Conservation (phyloP, 495 filamentous ascomycete species). For the Xylaria scruposa region DNA sequence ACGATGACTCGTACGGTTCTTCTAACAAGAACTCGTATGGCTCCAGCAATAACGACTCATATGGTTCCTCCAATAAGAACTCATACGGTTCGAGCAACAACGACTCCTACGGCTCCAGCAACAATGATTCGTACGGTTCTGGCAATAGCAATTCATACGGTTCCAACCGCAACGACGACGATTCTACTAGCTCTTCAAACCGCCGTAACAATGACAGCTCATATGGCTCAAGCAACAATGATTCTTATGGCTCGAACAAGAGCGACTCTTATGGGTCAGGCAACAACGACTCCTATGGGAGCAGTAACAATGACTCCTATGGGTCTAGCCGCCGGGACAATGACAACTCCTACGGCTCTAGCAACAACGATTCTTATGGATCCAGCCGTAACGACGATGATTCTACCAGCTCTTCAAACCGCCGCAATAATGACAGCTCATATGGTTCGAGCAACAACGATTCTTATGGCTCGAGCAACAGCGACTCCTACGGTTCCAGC, state of each 20-base stretch:
- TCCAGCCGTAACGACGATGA: conserved; percentile 17
- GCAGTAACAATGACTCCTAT: conserved; percentile 24
- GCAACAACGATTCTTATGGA: conserved; percentile 20
- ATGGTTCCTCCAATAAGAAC: conserved; percentile 25
- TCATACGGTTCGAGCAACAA: conserved; percentile 30
- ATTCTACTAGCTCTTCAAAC: conserved; percentile 14
- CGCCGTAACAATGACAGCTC: conserved; percentile 21
- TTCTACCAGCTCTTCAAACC: conserved; percentile 15
- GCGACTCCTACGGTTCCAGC: conserved; percentile 5
- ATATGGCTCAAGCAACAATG: conserved; percentile 17
- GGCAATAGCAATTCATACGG: conserved; percentile 34
- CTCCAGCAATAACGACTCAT: conserved; percentile 40
- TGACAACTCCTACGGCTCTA: conserved; percentile 33
- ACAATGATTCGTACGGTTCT: conserved; percentile 35
- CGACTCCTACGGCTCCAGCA: conserved; percentile 27
- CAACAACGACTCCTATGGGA: conserved; percentile 26
- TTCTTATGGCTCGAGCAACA: conserved; percentile 30
- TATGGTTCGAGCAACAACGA: conserved; percentile 20
- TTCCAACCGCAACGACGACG: conserved; percentile 13
- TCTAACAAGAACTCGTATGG: conserved; percentile 33
- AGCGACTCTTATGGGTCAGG: conserved; percentile 21
- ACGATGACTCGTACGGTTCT: conserved; percentile 28
- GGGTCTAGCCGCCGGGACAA: conserved; percentile 23
- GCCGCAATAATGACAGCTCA: conserved; percentile 17
- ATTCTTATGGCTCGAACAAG: conserved; percentile 31